Evolutionary conservation across 2,329 filamentous ascomycete genomes (phyloP), one percentile per base, ranked within the genome.

Genomic region (Colletotrichum agaves): DNA sequence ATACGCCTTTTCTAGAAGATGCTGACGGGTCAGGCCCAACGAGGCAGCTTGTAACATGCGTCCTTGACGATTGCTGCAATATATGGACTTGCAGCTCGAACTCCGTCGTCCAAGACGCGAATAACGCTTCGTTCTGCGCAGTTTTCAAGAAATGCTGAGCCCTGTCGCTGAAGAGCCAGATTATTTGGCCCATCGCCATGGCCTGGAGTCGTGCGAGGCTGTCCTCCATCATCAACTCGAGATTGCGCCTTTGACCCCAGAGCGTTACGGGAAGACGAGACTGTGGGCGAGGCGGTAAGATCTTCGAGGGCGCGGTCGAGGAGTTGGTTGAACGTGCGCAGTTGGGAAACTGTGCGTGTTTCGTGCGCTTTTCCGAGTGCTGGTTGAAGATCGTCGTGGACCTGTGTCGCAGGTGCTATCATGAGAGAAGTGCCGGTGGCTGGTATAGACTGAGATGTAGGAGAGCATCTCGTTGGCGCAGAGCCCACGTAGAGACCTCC

Each of bases 391-490:
- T 17, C 10, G 11, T 17, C 4, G 15, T 17, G 17, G 7, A 3
- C 19, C 3, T n/a, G 4, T 8, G 7, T 23, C 7, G 27, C 31
- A 6, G n/a, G 12, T 23, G 27, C 11, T 6, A 21, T 37, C 23
- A 60, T 46, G 4, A 44, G 61, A 13, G 55, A 52, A 4, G 55
- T 43, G 5, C 61, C 61, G 11, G 37, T 23, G 17, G 5, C n/a
- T 60, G 13, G 61, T 55, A 17, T 60, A 64, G 6, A 64, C 23
- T 3, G 61, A 60, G 21, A 64, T 44, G 27, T 61, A 64, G 13
- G 62, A 64, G 15, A 64, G 62, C 56, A 64, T 35, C 17, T 64
- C 62, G 37, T 19, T 53, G 5, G 62, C 62, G 27, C 62, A 64
- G 27, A 52, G 61, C 15, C 62, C 56, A 64, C 5, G 62, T 64